phyloP scores from a whole-genome alignment of 2,329 filamentous ascomycete genomes.

The Aspergillus pseudotamarii region DNA sequence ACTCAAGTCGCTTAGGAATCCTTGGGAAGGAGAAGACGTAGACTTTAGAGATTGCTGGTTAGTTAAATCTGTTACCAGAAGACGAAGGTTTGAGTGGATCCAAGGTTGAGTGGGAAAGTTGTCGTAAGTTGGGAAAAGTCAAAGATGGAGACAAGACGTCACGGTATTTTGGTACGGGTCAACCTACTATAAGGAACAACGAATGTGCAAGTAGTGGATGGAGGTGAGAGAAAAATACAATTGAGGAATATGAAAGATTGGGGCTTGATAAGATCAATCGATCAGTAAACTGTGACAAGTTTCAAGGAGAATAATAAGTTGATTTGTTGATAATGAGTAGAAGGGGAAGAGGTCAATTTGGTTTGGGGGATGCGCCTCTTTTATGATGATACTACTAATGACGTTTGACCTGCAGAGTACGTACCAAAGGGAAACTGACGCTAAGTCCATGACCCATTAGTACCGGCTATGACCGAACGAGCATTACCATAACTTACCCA shows the following conservation, averaged over 20 bases:
- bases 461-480: background rate
- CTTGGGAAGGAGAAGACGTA: conserved; percentile 7
- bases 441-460: background rate
- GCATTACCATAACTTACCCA: background rate
- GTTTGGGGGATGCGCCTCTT: background rate
- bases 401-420: background rate
- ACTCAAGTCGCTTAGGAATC: conserved; percentile 8
- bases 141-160: background rate
- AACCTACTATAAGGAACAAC: background rate
- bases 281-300: background rate
- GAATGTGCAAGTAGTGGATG: background rate
- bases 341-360: background rate
- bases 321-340: background rate
- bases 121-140: conserved; percentile 2
- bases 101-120: background rate
- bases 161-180: background rate
- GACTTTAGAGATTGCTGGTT: conserved; percentile 11
- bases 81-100: conserved; percentile 6
- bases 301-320: background rate
- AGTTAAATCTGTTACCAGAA: conserved; percentile 9
- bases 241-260: background rate
- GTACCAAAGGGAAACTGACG: background rate
- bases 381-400: background rate
- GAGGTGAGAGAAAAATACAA: background rate
- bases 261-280: background rate